A percentile compares a stretch with the other conserved stretches of the same genome.
Conservation (phyloP, 495 filamentous ascomycete genomes). For the Penicillium nucicola region DNA sequence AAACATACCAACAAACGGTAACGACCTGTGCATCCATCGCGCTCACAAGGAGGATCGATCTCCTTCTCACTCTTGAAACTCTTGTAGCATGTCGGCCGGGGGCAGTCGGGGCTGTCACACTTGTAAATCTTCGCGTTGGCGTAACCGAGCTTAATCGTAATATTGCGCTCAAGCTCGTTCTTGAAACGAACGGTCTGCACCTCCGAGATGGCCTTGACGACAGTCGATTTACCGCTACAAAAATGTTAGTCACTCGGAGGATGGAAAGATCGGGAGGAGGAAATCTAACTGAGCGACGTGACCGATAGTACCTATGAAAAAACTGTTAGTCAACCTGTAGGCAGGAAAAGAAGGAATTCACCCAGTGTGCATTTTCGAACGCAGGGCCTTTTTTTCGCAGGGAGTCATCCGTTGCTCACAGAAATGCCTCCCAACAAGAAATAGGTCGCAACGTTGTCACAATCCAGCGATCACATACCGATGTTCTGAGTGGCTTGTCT, state of each 20-base stretch:
- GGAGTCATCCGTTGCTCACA: too few relatives aligned
- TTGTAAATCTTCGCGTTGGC: conserved; percentile 99
- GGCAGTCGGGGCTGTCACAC: conserved; percentile 88
- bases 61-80: conserved; percentile 99
- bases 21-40: conserved; percentile 80
- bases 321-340: background rate
- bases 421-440: background rate
- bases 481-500: conserved; percentile 99
- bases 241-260: conserved; percentile 1
- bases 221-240: conserved; percentile 73
- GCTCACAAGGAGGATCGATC: conserved; percentile 90
- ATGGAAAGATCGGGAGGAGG: background rate
- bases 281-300: conserved; percentile 76
- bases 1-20: conserved; percentile 86
- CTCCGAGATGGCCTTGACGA: conserved; percentile 97
- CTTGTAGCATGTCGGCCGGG: conserved; percentile 90
- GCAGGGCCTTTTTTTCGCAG: too few relatives aligned
- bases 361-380: background rate
- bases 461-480: conserved; percentile 47
- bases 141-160: conserved; percentile 99
- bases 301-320: conserved; percentile 62
- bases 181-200: conserved; percentile 99
- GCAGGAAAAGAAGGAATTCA: background rate
- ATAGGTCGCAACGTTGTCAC: background rate
- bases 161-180: conserved; percentile 98